Evolutionary conservation across 202 grass and related monocot genomes (phyloP), one percentile per base, ranked within the genome.

Genomic region (Carex arenaria): DNA sequence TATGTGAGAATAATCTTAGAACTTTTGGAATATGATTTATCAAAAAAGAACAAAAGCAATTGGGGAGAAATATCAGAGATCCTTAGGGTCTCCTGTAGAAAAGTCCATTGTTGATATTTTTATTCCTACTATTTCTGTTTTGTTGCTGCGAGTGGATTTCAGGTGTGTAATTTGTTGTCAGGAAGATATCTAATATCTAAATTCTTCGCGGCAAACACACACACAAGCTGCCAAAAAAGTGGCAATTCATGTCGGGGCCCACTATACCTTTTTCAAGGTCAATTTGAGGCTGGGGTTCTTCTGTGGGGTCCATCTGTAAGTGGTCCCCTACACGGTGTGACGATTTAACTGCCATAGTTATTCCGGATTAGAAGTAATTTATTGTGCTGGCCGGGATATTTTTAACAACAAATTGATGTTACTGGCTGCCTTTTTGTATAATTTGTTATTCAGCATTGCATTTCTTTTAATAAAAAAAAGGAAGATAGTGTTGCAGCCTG

Each of bases 151-250:
- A 77, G 73, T 77, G 73, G 53, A 36, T 78, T 56, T 78, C 52
- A 78, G 13, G 53, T 78, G 73, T 78, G 30, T 78, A 59, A 78
- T 56, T 13, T 60, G 53, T 78, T 78, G 30, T 76, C 73, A 38
- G 1, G 52, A 57, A 77, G 72, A 77, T 56, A 32, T 77, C 6
- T 4, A 18, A 56, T 54, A 56, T 54, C 66, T 40, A 76, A 53
- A 76, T 76, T 22, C 51, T 56, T 28, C 12, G 70, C 52, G 14
- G 51, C 51, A 57, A 57, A 57, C 15, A 56, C 52, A 57, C 26
- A 56, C 72, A 77, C 15, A 57, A 36, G 47, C 72, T n/a, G 10
- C 13, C 23, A 75, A 14, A 34, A 61, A 56, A 14, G 66, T 68
- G 66, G 52, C 28, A 34, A 54, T 19, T 34, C 14, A 77, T 57